Evolutionary conservation across 805 yeast genomes (phyloP), one percentile per base, ranked within the genome.

Genomic region (Metschnikowia koreensis): DNA sequence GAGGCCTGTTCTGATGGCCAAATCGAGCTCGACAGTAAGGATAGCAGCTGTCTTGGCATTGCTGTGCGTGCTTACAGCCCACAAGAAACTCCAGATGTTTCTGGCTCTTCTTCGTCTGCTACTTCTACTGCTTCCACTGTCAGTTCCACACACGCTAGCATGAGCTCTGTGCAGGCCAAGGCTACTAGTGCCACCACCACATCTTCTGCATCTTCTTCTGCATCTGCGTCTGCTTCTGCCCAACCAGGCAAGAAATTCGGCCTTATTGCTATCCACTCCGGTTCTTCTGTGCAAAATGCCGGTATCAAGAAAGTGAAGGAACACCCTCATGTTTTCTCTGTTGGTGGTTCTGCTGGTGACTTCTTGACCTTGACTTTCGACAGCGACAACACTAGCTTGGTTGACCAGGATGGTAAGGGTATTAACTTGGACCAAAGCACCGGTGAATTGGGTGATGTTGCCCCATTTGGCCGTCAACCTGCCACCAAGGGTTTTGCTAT

Each of bases 401-500:
- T 55, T 17, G 73, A 69, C 58, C 70, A 63, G 51, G 65, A 63
- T 48, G 68, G 68, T 13, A 54, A 57, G 41, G 70, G 68, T 16
- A 56, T 69, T 45, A 61, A 60, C 52, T 60, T 65, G 56, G 66
- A 68, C 57, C 51, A 62, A 22, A 47, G 46, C 45, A 64, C 69
- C 27, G 74, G 74, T 17, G 73, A 68, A 47, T 57, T 69, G 43
- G 73, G 74, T 27, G 56, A 60, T 27, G 69, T 67, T 46, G 66
- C 63, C 39, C 71, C 72, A n/a, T 64, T 60, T 51, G 71, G 71
- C 41, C 53, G 65, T 31, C 59, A 63, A 53, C 62, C 62, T 16
- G 68, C 76, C 44, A 63, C 76, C 33, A 53, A 68, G 16, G 74
- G 77, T 3, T 80, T 75, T 60, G 58, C 76, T 27, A 66, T 79